These are phyloP conservation scores for Candida maris DNA, from an alignment of 805 yeast species.

Conservation along the genomic window DNA sequence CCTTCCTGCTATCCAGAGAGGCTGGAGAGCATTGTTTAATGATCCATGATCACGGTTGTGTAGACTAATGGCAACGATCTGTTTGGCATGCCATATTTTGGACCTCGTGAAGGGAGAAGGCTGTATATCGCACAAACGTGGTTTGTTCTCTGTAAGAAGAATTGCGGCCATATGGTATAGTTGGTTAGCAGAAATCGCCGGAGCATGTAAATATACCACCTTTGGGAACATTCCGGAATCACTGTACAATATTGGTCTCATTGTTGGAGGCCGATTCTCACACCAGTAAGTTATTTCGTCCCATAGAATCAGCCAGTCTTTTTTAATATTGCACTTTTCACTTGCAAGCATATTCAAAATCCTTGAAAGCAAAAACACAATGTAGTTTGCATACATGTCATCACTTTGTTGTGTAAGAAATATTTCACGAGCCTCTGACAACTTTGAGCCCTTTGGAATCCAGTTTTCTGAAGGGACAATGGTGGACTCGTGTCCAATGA, in stretches of 20 bases:
- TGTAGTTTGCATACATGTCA: conserved; percentile 36
- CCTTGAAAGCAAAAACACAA: conserved; percentile 34
- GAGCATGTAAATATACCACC: conserved; percentile 34
- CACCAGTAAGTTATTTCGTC: conserved; percentile 35
- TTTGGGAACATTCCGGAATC: conserved; percentile 33
- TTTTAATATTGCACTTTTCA: conserved; percentile 23
- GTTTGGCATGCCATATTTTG: conserved; percentile 32
- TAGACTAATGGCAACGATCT: conserved; percentile 31
- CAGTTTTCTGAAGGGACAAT: conserved; percentile 31
- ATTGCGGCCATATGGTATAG: conserved; percentile 37
- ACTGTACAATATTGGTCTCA: conserved; percentile 29
- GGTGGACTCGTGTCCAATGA: conserved; percentile 37
- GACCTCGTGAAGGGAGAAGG: conserved; percentile 1
- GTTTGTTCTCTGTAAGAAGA: conserved; percentile 35
- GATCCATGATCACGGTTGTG: conserved; percentile 24
- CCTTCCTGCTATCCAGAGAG: conserved; percentile 21
- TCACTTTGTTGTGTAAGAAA: conserved; percentile 15
- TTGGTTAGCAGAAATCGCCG: conserved; percentile 37
- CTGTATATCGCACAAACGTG: conserved; percentile 21
- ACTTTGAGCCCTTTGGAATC: conserved; percentile 26
- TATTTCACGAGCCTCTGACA: conserved; percentile 23
- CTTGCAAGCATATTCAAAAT: conserved; percentile 31
- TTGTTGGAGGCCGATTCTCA: conserved; percentile 26
- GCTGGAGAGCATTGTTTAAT: conserved; percentile 19
- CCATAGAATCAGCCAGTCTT: conserved; percentile 36